A percentile compares a stretch with the other conserved stretches of the same genome.
These are phyloP conservation scores for Kalmanozyma brasiliensis DNA, from an alignment of 1,284 basidiomycete genomes.

Conservation along the genomic window DNA sequence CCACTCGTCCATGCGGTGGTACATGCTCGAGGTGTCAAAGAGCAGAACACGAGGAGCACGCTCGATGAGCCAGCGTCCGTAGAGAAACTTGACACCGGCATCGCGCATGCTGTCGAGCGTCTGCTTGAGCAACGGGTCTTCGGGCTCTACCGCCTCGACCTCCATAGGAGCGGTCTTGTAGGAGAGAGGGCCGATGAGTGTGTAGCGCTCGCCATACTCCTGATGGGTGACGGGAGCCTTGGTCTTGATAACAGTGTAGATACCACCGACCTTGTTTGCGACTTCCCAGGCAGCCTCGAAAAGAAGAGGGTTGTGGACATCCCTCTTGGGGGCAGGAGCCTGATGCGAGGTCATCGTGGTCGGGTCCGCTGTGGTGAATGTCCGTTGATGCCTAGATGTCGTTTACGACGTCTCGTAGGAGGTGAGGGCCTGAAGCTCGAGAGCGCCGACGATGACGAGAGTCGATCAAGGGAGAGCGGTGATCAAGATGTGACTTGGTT, in stretches of 20 bases:
- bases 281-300: constrained; percentile 66
- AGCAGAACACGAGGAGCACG: constrained; percentile 91
- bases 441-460: background rate
- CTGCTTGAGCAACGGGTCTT: constrained; percentile 51
- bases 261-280: constrained; percentile 81
- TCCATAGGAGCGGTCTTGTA: constrained; percentile 99
- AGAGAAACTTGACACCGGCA: constrained; percentile 90
- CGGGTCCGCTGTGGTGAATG: background rate
- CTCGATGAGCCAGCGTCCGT: constrained; percentile 97
- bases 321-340: constrained; percentile 42
- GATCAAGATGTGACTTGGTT: too few species aligned
- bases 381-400: too few species aligned
- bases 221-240: constrained; percentile 96
- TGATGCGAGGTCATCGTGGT: constrained; percentile 1
- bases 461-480: background rate
- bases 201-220: constrained; percentile 76
- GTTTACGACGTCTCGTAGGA: background rate
- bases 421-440: background rate
- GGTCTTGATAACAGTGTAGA: constrained; percentile 99
- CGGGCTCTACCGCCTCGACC: constrained; percentile 90
- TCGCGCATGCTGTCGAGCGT: constrained; percentile 63
- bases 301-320: constrained; percentile 62
- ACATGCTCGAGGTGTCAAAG: constrained; percentile 92
- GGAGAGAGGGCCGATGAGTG: constrained; percentile 89
- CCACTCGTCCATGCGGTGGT: constrained; percentile 92